Base-by-base conservation (phyloP, 805 yeast species). In the Jamesozyma hellenica region DNA sequence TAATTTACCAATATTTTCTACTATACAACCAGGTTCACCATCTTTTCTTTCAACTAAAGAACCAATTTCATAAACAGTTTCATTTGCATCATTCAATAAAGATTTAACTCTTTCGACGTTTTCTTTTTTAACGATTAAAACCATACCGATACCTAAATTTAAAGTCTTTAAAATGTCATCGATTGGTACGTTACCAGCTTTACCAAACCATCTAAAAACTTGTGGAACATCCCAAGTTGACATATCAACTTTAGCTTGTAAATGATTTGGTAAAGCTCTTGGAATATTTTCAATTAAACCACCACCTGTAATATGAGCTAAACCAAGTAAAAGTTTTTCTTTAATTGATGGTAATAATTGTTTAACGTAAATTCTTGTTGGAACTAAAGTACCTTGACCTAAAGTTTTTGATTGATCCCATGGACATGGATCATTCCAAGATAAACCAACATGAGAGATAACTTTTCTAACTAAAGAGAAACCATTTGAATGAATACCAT, bases 291-390 rank as follows among this genome's bases (percentile, higher is more conserved):
- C 99, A 23, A 92, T 80, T 39, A 92, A 70, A 39, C 99, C 99
- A 61, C 99, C 99, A 45, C 99, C 99, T 18, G 99, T 92, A 55
- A 92, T 92, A 56, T 92, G 95, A 2, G 98, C 95, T 57, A 92
- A 72, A 43, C 96, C 99, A 41, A 87, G 69, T 35, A 90, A 58
- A 42, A 82, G 65, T 27, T 71, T 79, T 53, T 81, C 69, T 52
- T 71, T 73, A 46, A 88, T 72, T 2, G 84, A 76, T 35, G 82
- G 82, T 45, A 92, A 70, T 42, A 94, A 64, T 53, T 88, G 94
- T 63, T 85, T 88, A 47, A 94, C 98, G 65, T 92, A 92, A 47
- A 92, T 88, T 60, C 82, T 79, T 3, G 98, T 94, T 38, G 99
- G 99, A 3, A 79, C 74, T 46, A 92, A 69, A 39, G 88, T 70